Evolutionary conservation across 1,284 basidiomycete genomes (phyloP).

Genomic region (Exobasidium cylindrosporum): DNA sequence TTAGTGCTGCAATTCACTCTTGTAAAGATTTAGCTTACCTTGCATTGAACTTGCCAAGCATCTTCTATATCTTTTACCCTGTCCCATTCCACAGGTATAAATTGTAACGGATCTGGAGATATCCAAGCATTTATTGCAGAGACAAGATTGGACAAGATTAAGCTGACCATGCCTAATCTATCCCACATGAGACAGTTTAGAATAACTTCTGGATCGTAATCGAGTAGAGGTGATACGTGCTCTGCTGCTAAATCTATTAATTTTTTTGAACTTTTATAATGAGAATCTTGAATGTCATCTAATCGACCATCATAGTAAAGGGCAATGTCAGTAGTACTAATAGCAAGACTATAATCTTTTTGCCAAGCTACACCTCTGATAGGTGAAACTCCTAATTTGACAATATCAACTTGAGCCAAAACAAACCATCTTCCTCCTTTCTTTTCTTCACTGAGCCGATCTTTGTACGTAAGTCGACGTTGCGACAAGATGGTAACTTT

Average conservation of each 20-base stretch:
- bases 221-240: not conserved
- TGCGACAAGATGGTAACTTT: not conserved
- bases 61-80: too few species aligned
- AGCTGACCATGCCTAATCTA: not conserved
- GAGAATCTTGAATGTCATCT: not conserved
- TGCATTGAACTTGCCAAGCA: too few species aligned
- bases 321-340: not conserved
- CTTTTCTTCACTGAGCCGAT: not conserved
- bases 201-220: conserved; percentile 3
- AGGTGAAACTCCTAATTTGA: not conserved
- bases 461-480: not conserved
- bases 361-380: not conserved
- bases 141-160: not conserved
- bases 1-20: too few species aligned
- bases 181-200: not conserved
- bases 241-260: not conserved
- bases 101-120: not conserved
- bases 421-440: not conserved
- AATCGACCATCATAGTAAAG: not conserved
- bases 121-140: not conserved
- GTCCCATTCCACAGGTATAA: not conserved
- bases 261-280: not conserved
- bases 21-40: too few species aligned
- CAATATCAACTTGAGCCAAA: not conserved
- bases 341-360: not conserved